These are phyloP conservation scores for Colletotrichum trifolii DNA, from an alignment of 2,329 filamentous ascomycete species.

Conservation along the genomic window DNA sequence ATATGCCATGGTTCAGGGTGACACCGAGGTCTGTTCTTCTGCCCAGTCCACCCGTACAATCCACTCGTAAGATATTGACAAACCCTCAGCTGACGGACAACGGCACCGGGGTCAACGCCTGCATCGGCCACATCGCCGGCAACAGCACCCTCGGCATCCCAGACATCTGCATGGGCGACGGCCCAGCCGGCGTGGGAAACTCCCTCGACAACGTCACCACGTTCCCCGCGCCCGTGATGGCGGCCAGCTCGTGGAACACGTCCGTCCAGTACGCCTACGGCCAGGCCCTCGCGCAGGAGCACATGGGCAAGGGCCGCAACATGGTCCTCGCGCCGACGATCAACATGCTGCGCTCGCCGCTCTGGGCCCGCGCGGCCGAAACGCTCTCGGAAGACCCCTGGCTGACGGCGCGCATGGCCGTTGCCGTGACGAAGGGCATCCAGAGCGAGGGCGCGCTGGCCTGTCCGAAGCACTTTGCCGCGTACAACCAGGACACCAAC, in stretches of 20 bases:
- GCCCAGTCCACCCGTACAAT: too few relatives aligned
- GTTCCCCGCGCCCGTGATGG: constrained; percentile 1
- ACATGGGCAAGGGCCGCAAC: constrained; percentile 62
- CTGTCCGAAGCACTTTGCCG: constrained; percentile 48
- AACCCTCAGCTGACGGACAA: background rate
- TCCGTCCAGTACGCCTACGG: constrained; percentile 34
- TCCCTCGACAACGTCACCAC: constrained; percentile 14
- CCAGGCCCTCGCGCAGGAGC: constrained; percentile 36
- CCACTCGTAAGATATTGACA: background rate
- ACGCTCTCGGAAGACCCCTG: constrained; percentile 67
- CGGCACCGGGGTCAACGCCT: constrained; percentile 23
- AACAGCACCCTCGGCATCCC: constrained; percentile 11
- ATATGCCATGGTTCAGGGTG: constrained; percentile 15
- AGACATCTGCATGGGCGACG: constrained; percentile 17
- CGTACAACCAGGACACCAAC: constrained; percentile 60
- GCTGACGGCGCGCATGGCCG: constrained; percentile 40
- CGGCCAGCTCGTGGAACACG: constrained; percentile 45
- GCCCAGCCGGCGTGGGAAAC: constrained; percentile 21
- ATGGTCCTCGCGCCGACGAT: constrained; percentile 71
- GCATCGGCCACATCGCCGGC: constrained; percentile 14
- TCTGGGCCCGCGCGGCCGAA: constrained; percentile 73
- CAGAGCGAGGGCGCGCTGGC: constrained; percentile 46
- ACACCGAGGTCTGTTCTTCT: background rate
- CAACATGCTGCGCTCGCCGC: constrained; percentile 70
- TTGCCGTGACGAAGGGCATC: constrained; percentile 46